phyloP scores from a whole-genome alignment of 2,329 filamentous ascomycete species.

The Hypoxylon sp. region DNA sequence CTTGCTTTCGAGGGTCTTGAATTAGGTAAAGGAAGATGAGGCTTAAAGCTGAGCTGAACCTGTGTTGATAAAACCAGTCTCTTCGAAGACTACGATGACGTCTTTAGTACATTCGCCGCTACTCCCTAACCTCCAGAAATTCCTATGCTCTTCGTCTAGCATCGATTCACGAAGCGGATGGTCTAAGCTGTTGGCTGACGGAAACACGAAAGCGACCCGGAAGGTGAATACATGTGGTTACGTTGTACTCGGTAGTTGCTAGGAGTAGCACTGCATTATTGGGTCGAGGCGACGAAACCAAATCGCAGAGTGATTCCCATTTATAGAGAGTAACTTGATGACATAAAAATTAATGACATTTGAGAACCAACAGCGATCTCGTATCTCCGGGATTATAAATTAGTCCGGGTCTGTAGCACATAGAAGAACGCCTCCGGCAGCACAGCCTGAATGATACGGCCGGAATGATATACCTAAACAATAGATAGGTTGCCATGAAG shows the following conservation, averaged over 20 bases:
- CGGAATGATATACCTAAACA: slow-evolving; percentile 25
- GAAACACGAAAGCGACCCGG: not conserved
- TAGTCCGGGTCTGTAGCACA: slow-evolving; percentile 8
- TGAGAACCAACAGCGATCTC: slow-evolving; percentile 8
- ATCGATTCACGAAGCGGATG: slow-evolving; percentile 2
- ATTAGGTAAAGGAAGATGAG: slow-evolving; percentile 12
- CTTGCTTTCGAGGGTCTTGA: slow-evolving; percentile 8
- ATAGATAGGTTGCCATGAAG: slow-evolving; percentile 16
- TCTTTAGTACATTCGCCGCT: slow-evolving; percentile 6
- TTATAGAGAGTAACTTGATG: slow-evolving; percentile 18
- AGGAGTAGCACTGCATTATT: not conserved
- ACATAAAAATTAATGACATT: slow-evolving; percentile 14
- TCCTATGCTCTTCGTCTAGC: slow-evolving; percentile 5
- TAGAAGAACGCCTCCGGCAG: slow-evolving; percentile 16
- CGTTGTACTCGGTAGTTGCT: slow-evolving; percentile 14
- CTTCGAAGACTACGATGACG: slow-evolving; percentile 11
- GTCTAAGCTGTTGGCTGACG: not conserved
- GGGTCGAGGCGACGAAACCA: slow-evolving; percentile 2
- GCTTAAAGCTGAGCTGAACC: slow-evolving; percentile 21
- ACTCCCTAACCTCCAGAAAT: not conserved
- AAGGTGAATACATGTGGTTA: not conserved
- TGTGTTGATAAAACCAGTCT: slow-evolving; percentile 18
- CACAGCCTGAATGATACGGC: slow-evolving; percentile 29
- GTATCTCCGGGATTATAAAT: slow-evolving; percentile 30
- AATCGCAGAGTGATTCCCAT: slow-evolving; percentile 8